Evolutionary conservation across 345 rosid species (phyloP), one percentile per base, ranked within the genome.

Genomic region (Mangifera indica): DNA sequence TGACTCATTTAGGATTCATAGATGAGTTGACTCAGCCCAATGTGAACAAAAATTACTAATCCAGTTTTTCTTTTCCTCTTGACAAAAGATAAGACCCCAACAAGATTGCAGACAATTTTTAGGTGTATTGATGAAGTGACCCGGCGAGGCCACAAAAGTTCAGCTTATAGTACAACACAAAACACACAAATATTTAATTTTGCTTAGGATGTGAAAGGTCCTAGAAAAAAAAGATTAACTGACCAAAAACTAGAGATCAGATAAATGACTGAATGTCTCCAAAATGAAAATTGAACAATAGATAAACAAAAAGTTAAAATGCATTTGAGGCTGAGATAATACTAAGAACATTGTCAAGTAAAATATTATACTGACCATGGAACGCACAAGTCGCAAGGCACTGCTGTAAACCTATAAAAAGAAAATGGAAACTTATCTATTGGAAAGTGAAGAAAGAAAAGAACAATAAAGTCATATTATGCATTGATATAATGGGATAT

Each of bases 301-400:
- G 18, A 5, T 46, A 37, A 37, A 37, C 8, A 32, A 2, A 45
- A 32, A n/a, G n/a, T 56, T n/a, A 37, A 60, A 71, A 71, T 32
- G 65, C 20, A 40, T 44, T 44, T 44, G 15, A 0, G 59, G 59
- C 49, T 49, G 12, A 60, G n/a, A 26, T 29, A 57, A 45, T 40
- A 46, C n/a, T 45, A 6, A 37, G 56, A 55, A 56, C 14, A 42
- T 17, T 14, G 14, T 14, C 7, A 18, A 69, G 62, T 20, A 48
- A 10, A 7, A 32, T 11, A 51, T 54, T n/a, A 62, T 58, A 86
- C 87, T 85, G 22, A 95, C 99, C 99, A 95, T 95, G 77, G 99
- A 89, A 45, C 97, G 92, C 51, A 92, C 96, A 60, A 95, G 97
- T 76, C 89, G 86, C 87, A 95, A 83, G 64, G 98, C 99, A 67